Evolutionary conservation across 164 flowering plant species (phyloP).

Genomic region (Hamamelis virginiana): DNA sequence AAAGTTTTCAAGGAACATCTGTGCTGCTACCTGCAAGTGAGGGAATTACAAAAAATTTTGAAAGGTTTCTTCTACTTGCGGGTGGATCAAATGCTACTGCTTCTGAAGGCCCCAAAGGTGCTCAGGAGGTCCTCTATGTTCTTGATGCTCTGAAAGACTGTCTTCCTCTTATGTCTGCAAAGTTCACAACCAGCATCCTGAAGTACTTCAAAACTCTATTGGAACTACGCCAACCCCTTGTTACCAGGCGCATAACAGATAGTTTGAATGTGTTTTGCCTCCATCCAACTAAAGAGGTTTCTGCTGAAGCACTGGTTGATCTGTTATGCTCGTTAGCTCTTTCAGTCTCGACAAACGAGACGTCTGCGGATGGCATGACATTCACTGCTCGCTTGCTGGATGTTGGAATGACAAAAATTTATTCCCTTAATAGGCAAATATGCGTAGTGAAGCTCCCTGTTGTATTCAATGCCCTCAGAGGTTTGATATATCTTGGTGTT

Average conservation of each 20-base stretch:
- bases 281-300: constrained; percentile 45
- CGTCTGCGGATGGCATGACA: constrained; percentile 72
- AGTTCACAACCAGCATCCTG: constrained; percentile 47
- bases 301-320: constrained; percentile 66
- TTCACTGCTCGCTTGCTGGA: constrained; percentile 73
- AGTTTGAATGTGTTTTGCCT: constrained; percentile 57
- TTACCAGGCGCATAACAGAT: constrained; percentile 67
- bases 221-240: constrained; percentile 62
- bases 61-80: constrained; percentile 73
- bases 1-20: constrained; percentile 47
- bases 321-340: constrained; percentile 60
- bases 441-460: constrained; percentile 75
- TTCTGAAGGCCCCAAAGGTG: constrained; percentile 65
- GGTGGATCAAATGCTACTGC: constrained; percentile 51
- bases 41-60: constrained; percentile 56
- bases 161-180: constrained; percentile 65
- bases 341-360: constrained; percentile 49
- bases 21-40: constrained; percentile 71
- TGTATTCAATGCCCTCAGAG: constrained; percentile 74
- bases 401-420: constrained; percentile 69
- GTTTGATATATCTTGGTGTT: constrained; percentile 31
- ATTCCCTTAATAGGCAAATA: constrained; percentile 53
- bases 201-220: constrained; percentile 69
- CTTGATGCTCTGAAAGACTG: constrained; percentile 74
- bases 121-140: constrained; percentile 69